Evolutionary conservation across 148 eudicot genomes (phyloP).

Genomic region (Fagopyrum homotropicum): DNA sequence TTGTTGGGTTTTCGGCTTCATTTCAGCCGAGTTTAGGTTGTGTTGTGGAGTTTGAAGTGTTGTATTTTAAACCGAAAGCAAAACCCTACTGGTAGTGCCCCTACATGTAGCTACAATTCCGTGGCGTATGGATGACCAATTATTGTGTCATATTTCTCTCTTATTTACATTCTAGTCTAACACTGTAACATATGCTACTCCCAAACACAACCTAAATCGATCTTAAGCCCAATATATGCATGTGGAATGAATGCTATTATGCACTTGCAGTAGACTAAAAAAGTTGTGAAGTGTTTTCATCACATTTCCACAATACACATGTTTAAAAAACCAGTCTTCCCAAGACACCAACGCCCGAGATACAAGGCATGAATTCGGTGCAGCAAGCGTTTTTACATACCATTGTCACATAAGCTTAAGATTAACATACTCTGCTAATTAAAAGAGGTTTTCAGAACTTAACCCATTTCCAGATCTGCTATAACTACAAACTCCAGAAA

Average conservation of each 20-base stretch:
- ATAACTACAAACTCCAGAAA: not conserved
- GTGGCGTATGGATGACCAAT: no score
- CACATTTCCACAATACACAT: not conserved
- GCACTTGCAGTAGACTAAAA: not conserved
- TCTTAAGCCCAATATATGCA: no score
- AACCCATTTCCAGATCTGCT: not conserved
- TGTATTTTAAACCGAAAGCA: no score
- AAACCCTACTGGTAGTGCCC: no score
- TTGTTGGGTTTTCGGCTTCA: no score
- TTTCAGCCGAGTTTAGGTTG: no score
- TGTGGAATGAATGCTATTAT: not conserved
- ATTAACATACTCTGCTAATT: not conserved
- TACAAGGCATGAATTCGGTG: not conserved
- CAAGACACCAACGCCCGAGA: not conserved
- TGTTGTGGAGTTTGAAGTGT: no score
- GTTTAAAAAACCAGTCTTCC: not conserved
- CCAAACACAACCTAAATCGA: no score
- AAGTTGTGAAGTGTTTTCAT: not conserved
- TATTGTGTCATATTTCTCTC: no score
- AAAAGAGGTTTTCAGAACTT: not conserved
- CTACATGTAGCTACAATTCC: no score
- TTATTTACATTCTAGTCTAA: no score
- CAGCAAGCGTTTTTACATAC: not conserved
- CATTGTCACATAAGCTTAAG: not conserved
- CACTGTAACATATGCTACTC: no score